A percentile compares a stretch with the other conserved stretches of the same genome.
phyloP scores from a whole-genome alignment of 1,284 basidiomycete genomes.

The Rhodotorula sp. region DNA sequence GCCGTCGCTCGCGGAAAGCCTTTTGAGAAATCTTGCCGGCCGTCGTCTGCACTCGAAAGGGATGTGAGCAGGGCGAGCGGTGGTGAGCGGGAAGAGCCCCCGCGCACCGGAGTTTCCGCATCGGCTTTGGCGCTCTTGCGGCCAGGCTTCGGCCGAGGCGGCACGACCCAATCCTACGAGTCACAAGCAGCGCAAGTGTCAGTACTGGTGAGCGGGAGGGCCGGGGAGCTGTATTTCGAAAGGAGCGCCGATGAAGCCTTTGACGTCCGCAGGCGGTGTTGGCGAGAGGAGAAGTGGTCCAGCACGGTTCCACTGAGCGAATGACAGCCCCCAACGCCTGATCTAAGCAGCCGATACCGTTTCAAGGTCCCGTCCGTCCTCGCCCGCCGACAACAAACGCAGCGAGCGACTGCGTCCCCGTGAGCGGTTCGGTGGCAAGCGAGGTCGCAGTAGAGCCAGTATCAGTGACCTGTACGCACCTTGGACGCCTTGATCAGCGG shows the following conservation, averaged over 20 bases:
- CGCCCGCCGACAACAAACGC: too few species aligned
- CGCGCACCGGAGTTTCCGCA: not conserved
- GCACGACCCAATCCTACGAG: conserved; percentile 42
- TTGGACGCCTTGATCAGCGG: too few species aligned
- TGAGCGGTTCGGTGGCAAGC: too few species aligned
- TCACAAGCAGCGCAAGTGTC: too few species aligned
- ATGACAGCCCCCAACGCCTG: too few species aligned
- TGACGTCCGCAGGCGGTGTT: not conserved
- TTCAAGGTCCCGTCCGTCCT: too few species aligned
- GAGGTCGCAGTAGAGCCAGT: too few species aligned
- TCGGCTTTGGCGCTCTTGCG: conserved; percentile 35
- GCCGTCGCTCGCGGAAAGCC: conserved; percentile 40
- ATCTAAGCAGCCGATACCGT: too few species aligned
- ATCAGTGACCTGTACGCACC: too few species aligned
- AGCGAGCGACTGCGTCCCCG: too few species aligned
- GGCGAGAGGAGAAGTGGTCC: not conserved
- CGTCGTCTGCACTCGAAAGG: not conserved
- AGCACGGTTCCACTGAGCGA: too few species aligned
- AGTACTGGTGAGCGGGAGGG: not conserved
- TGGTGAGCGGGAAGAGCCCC: not conserved
- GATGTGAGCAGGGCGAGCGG: not conserved
- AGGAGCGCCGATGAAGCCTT: not conserved
- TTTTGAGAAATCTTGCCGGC: conserved; percentile 29
- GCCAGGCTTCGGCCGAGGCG: conserved; percentile 43
- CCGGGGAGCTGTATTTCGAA: not conserved